Evolutionary conservation across 495 filamentous ascomycete genomes (phyloP).

Genomic region (Hapsidospora chrysogenum): DNA sequence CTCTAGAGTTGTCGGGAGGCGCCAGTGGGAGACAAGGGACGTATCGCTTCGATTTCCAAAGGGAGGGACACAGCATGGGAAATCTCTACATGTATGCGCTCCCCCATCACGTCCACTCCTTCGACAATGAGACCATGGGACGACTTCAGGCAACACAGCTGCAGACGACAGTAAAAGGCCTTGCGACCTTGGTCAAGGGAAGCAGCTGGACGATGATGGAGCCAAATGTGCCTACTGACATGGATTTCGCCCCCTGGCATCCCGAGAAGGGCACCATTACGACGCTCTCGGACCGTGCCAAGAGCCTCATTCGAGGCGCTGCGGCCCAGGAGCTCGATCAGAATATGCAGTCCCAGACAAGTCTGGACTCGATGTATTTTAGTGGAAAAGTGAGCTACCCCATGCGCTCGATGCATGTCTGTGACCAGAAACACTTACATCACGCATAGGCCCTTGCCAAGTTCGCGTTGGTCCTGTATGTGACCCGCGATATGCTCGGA

Average conservation of each 20-base stretch:
- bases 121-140: slow-evolving; percentile 37
- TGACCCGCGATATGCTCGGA: slow-evolving; percentile 46
- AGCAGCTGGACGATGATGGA: slow-evolving; percentile 74
- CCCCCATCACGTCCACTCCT: slow-evolving; percentile 69
- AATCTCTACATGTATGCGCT: slow-evolving; percentile 73
- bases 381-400: slow-evolving; percentile 51
- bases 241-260: slow-evolving; percentile 65
- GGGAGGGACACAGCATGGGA: slow-evolving; percentile 38
- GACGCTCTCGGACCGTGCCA: slow-evolving; percentile 32
- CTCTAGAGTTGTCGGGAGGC: slow-evolving; percentile 43
- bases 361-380: slow-evolving; percentile 88
- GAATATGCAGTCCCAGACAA: slow-evolving; percentile 50
- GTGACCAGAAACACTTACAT: neutral
- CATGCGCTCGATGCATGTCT: neutral
- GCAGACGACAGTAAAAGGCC: slow-evolving; percentile 75
- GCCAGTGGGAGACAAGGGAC: slow-evolving; percentile 39
- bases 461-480: slow-evolving; percentile 59
- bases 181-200: slow-evolving; percentile 52
- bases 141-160: slow-evolving; percentile 31
- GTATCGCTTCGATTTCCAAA: slow-evolving; percentile 59
- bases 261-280: slow-evolving; percentile 30
- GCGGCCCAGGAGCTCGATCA: slow-evolving; percentile 53
- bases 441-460: slow-evolving; percentile 53
- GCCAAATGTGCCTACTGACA: slow-evolving; percentile 46
- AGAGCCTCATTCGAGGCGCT: slow-evolving; percentile 35